Conservation (phyloP, 768 basidiomycete species). For the Rhodocollybia butyracea region DNA sequence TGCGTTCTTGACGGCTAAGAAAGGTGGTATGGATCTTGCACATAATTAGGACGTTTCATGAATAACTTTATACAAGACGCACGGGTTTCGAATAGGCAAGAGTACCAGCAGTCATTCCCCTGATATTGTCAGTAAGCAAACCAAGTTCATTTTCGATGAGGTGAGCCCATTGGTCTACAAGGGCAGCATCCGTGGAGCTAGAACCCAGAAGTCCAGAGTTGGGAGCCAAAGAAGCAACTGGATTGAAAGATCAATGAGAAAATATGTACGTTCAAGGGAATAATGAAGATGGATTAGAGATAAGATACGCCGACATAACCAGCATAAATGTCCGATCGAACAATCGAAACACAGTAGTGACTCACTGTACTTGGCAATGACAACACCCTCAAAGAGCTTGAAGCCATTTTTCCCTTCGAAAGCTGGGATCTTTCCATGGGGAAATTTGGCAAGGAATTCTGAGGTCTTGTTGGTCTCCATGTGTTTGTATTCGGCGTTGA, state of each 20-base stretch:
- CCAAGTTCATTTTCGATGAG: conserved; percentile 69
- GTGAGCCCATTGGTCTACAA: conserved; percentile 84
- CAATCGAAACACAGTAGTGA: conserved; percentile 22
- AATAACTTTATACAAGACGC: conserved; percentile 21
- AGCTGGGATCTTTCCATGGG: conserved; percentile 82
- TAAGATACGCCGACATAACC: conserved; percentile 46
- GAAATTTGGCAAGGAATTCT: conserved; percentile 67
- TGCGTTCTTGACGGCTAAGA: conserved; percentile 50
- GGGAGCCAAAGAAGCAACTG: conserved; percentile 76
- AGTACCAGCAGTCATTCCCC: conserved; percentile 39
- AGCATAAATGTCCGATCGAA: conserved; percentile 33
- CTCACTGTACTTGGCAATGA: conserved; percentile 90
- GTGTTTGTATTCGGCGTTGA: conserved; percentile 52
- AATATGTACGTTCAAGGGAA: conserved; percentile 1
- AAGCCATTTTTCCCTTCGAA: conserved; percentile 76
- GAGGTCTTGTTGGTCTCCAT: conserved; percentile 66
- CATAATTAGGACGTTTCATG: background rate
- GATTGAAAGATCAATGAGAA: conserved; percentile 10
- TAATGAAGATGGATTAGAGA: conserved; percentile 33
- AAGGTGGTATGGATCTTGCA: conserved; percentile 61
- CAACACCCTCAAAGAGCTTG: conserved; percentile 69
- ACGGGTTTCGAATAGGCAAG: conserved; percentile 85
- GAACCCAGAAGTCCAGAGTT: conserved; percentile 77
- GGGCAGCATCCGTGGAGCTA: conserved; percentile 61
- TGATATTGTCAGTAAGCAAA: conserved; percentile 30